phyloP scores from a whole-genome alignment of 202 grass and related monocot genomes.

The Setaria italica region DNA sequence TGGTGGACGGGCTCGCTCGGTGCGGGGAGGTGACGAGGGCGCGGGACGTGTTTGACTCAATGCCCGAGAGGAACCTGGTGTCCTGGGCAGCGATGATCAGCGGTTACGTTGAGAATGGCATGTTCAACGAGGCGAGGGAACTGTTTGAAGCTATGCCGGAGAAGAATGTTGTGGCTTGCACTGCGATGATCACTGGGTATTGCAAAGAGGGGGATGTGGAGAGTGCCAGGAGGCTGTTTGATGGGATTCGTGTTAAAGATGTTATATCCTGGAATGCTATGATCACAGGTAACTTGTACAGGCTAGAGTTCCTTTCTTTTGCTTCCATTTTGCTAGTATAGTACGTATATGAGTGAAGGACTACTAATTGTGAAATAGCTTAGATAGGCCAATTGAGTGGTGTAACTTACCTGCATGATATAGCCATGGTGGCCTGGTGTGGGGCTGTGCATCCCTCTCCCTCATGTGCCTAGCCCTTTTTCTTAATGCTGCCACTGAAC shows the following conservation, averaged over 20 bases:
- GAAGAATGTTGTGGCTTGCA: slow-evolving; percentile 78
- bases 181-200: slow-evolving; percentile 71
- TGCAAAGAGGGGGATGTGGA: slow-evolving; percentile 70
- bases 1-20: slow-evolving; percentile 69
- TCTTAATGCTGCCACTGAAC: no score
- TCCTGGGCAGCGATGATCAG: slow-evolving; percentile 90
- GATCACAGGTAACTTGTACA: slow-evolving; percentile 55
- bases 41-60: slow-evolving; percentile 73
- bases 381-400: background rate
- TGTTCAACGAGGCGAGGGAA: slow-evolving; percentile 65
- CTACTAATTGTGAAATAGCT: background rate
- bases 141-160: slow-evolving; percentile 82
- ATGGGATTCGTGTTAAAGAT: slow-evolving; percentile 75
- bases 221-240: slow-evolving; percentile 71
- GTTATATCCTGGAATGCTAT: slow-evolving; percentile 91
- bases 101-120: slow-evolving; percentile 74
- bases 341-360: background rate
- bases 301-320: slow-evolving; percentile 4
- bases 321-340: slow-evolving; percentile 3
- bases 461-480: background rate
- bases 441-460: slow-evolving; percentile 9
- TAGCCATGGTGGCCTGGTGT: background rate
- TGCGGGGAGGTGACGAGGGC: slow-evolving; percentile 62
- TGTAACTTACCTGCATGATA: background rate
- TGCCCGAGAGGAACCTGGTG: slow-evolving; percentile 72